Percentiles rank a stretch among this genome's conserved stretches.
Evolutionary conservation across 257 asterid genomes (phyloP).

Genomic region (Nicotiana undulata): DNA sequence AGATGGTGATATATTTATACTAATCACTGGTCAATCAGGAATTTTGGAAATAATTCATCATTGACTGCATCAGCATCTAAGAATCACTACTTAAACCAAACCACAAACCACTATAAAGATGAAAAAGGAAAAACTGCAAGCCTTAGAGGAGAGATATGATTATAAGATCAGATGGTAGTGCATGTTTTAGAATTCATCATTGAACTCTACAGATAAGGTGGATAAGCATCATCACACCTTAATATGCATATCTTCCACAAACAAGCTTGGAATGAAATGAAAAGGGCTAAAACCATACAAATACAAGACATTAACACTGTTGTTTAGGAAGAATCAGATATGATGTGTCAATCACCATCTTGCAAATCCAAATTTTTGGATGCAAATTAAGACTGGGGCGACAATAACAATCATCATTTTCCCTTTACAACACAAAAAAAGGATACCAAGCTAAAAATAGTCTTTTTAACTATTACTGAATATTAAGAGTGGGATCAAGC

Average conservation of each 20-base stretch:
- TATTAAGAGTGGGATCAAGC: neutral
- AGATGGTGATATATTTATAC: conserved; percentile 55
- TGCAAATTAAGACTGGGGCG: conserved; percentile 49
- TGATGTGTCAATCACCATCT: conserved; percentile 30
- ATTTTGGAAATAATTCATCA: conserved; percentile 29
- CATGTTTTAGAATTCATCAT: conserved; percentile 57
- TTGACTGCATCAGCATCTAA: conserved; percentile 22
- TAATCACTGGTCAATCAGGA: conserved; percentile 46
- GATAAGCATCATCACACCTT: conserved; percentile 35
- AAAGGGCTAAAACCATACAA: neutral
- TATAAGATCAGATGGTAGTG: conserved; percentile 85
- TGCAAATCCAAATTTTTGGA: conserved; percentile 12
- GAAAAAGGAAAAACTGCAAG: neutral
- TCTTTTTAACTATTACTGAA: too few relatives aligned
- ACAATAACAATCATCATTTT: conserved; percentile 31
- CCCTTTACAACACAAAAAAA: neutral
- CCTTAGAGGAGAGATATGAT: neutral
- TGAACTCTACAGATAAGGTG: conserved; percentile 44
- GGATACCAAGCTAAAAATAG: too few relatives aligned
- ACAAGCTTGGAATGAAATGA: neutral
- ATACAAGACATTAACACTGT: too few relatives aligned
- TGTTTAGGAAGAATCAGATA: conserved; percentile 20
- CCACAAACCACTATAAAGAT: neutral
- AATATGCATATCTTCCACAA: neutral
- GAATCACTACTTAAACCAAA: neutral